These are phyloP conservation scores for Euphorbia peplus DNA, from an alignment of 345 rosid genomes.

Conservation along the genomic window DNA sequence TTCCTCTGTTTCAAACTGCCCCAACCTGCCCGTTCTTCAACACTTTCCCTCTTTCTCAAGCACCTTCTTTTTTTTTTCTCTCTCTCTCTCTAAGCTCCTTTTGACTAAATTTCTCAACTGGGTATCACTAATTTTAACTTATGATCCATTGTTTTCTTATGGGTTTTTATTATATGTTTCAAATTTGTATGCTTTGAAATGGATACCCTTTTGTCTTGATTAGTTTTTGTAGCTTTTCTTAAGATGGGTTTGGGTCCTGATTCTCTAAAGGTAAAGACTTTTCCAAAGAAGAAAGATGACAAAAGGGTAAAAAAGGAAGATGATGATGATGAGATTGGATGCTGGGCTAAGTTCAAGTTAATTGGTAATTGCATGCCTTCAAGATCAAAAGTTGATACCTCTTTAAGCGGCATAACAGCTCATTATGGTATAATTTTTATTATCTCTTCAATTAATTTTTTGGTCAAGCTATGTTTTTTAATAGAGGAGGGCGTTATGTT, in stretches of 20 bases:
- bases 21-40: slow-evolving; percentile 49
- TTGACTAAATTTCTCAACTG: slow-evolving; percentile 25
- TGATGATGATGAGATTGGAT: slow-evolving; percentile 15
- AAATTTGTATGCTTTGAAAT: slow-evolving; percentile 19
- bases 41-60: slow-evolving; percentile 27
- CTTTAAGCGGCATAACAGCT: slow-evolving; percentile 23
- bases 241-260: slow-evolving; percentile 25
- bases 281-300: slow-evolving; percentile 18
- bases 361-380: slow-evolving; percentile 28
- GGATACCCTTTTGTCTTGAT: slow-evolving; percentile 7
- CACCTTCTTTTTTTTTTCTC: slow-evolving; percentile 20
- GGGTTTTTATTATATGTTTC: slow-evolving; percentile 7
- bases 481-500: not conserved
- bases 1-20: slow-evolving; percentile 49
- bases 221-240: slow-evolving; percentile 15
- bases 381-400: slow-evolving; percentile 30
- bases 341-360: slow-evolving; percentile 28
- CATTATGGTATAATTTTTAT: slow-evolving; percentile 22
- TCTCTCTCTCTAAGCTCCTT: slow-evolving; percentile 23
- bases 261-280: slow-evolving; percentile 19
- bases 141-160: not conserved
- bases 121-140: slow-evolving; percentile 17
- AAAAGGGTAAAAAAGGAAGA: slow-evolving; percentile 11
- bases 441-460: not conserved
- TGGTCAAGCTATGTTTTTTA: not conserved